Percentiles rank a stretch among this genome's conserved stretches.
These are phyloP conservation scores for Phytomonas francai DNA, from an alignment of 208 protist species.

Conservation along the genomic window DNA sequence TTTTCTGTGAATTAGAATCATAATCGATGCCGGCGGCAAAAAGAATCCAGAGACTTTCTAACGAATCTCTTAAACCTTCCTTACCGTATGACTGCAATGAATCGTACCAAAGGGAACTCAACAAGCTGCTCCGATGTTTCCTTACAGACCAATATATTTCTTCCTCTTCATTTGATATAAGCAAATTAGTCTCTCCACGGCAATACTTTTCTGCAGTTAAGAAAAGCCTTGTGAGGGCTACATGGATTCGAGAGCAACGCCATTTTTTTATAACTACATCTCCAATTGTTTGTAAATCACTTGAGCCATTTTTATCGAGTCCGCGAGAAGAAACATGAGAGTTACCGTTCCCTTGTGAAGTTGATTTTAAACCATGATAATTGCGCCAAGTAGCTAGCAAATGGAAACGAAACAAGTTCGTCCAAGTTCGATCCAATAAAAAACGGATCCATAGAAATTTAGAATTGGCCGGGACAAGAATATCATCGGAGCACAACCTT, in stretches of 20 bases:
- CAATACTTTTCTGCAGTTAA: conserved; percentile 51
- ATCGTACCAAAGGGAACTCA: conserved; percentile 28
- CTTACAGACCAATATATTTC: conserved; percentile 27
- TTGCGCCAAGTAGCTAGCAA: conserved; percentile 35
- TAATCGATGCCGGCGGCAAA: conserved; percentile 51
- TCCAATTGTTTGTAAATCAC: conserved; percentile 24
- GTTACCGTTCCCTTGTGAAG: conserved; percentile 11
- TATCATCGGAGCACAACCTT: neutral
- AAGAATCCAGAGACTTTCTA: conserved; percentile 63
- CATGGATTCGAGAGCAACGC: conserved; percentile 53
- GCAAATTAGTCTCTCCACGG: conserved; percentile 25
- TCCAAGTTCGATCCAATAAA: conserved; percentile 42
- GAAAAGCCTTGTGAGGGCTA: conserved; percentile 49
- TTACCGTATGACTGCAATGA: conserved; percentile 21
- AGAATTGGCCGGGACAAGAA: conserved; percentile 24
- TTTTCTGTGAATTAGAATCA: conserved; percentile 28
- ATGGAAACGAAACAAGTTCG: conserved; percentile 23
- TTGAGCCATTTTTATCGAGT: neutral
- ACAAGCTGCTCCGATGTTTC: conserved; percentile 38
- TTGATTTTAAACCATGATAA: conserved; percentile 15
- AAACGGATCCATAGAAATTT: conserved; percentile 62
- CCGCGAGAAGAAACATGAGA: conserved; percentile 7
- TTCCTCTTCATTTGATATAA: conserved; percentile 45
- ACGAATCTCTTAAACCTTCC: conserved; percentile 34
- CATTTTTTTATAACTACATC: conserved; percentile 60